A percentile compares a stretch with the other conserved stretches of the same genome.
phyloP scores from a whole-genome alignment of 352 stramenopile species.

The Aphanomyces cochlioides region DNA sequence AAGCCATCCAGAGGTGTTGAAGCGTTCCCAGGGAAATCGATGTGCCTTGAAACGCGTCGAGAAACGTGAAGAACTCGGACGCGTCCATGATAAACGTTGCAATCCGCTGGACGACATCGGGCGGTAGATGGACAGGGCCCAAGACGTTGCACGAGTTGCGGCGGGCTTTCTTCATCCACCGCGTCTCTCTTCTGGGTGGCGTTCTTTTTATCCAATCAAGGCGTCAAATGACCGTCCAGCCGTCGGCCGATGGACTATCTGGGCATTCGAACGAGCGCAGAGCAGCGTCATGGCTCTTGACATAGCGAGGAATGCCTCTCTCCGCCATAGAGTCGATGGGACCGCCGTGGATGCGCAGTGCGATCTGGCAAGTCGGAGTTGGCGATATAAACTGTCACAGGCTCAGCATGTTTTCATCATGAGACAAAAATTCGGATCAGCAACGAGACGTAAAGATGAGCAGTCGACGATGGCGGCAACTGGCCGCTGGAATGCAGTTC shows the following conservation, averaged over 20 bases:
- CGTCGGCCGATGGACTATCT: too few relatives aligned
- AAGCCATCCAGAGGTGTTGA: conserved; percentile 11
- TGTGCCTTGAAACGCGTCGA: conserved; percentile 16
- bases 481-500: background rate
- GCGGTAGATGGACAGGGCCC: background rate
- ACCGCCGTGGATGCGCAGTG: background rate
- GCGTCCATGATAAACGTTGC: conserved; percentile 1
- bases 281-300: background rate
- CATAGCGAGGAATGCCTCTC: background rate
- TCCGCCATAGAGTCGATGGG: background rate
- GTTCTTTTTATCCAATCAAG: conserved; percentile 2
- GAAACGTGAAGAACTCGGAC: conserved; percentile 4
- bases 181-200: background rate
- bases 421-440: too few relatives aligned
- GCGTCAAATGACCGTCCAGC: background rate
- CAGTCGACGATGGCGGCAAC: too few relatives aligned
- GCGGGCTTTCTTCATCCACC: conserved; percentile 3
- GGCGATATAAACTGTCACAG: too few relatives aligned
- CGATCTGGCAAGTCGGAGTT: too few relatives aligned
- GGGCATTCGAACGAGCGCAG: too few relatives aligned
- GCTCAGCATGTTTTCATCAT: too few relatives aligned
- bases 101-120: conserved; percentile 6
- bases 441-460: too few relatives aligned
- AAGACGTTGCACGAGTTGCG: too few relatives aligned
- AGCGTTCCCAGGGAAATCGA: conserved; percentile 1